Conservation (phyloP, 805 yeast genomes). For the Candida maesae region DNA sequence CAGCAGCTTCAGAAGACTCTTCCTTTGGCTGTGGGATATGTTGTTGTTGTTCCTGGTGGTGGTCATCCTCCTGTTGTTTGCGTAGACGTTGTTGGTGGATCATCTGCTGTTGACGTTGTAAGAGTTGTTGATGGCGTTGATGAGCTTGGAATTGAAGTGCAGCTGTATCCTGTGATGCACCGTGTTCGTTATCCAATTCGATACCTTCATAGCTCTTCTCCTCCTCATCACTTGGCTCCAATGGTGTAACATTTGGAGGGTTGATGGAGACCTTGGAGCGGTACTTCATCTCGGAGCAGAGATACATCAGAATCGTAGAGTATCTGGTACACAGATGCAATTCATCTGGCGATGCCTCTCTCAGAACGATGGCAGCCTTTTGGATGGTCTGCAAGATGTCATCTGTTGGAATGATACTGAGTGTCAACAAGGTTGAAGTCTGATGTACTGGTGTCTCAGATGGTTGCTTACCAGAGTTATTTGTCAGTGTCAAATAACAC, state of each 20-base stretch:
- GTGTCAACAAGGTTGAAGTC: constrained; percentile 46
- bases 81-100: too few relatives aligned
- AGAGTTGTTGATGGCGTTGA: background rate
- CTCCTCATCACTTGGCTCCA: constrained; percentile 22
- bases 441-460: constrained; percentile 37
- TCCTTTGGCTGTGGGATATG: constrained; percentile 5
- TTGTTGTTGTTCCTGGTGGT: background rate
- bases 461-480: constrained; percentile 21
- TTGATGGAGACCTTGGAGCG: constrained; percentile 31
- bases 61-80: too few relatives aligned
- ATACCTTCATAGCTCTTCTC: constrained; percentile 3
- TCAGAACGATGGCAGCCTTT: constrained; percentile 64
- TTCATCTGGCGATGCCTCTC: constrained; percentile 88
- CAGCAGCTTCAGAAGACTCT: constrained; percentile 3
- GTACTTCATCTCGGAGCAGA: constrained; percentile 70
- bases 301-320: constrained; percentile 69
- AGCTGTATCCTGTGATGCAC: background rate
- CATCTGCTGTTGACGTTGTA: too few relatives aligned
- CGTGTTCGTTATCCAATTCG: background rate
- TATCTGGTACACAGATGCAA: constrained; percentile 79
- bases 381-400: constrained; percentile 67
- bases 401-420: constrained; percentile 62
- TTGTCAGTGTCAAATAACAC: constrained; percentile 64
- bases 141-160: background rate
- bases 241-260: constrained; percentile 26